Evolutionary conservation across 345 rosid genomes (phyloP), one percentile per base, ranked within the genome.

Genomic region (Noccaea bulbosa): DNA sequence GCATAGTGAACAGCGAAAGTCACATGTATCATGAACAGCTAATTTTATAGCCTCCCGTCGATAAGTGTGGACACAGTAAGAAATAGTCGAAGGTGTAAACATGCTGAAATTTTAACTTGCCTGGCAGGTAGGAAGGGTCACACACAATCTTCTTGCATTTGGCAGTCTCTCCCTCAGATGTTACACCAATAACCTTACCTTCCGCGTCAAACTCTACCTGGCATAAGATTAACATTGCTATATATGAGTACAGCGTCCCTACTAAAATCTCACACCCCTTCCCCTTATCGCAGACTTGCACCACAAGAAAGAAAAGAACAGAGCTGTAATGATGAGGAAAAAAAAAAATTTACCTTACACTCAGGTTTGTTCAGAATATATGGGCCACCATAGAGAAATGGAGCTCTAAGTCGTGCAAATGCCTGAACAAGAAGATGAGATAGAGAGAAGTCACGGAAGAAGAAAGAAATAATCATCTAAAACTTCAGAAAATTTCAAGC

Each of bases 291-390:
- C n/a, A n/a, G n/a, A n/a, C n/a, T n/a, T n/a, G n/a, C 64, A 20
- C 41, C 58, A 68, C 17, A 33, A 62, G 69, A 22, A 74, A 16
- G n/a, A n/a, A n/a, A n/a, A n/a, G n/a, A n/a, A n/a, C n/a, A n/a
- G n/a, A n/a, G n/a, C n/a, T n/a, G n/a, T n/a, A n/a, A n/a, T n/a
- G n/a, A n/a, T n/a, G n/a, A n/a, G n/a, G n/a, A 1, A 6, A 27
- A 51, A 53, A 24, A 56, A 32, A 53, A 33, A 43, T 46, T 49
- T 63, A 91, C 98, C 95, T 91, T 91, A 70, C 97, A 91, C 52
- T 88, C 89, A 64, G 97, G 97, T 78, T 91, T 94, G 86, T 83
- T 89, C 56, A 94, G 82, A 98, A 94, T 94, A 86, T 94, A 91
- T 59, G 97, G 89, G 50, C 97, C 96, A 51, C 97, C 96, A 69